Percentiles rank a stretch among this genome's conserved stretches.
Conservation (phyloP, 441 rosid species). For the Metrosideros polymorpha region DNA sequence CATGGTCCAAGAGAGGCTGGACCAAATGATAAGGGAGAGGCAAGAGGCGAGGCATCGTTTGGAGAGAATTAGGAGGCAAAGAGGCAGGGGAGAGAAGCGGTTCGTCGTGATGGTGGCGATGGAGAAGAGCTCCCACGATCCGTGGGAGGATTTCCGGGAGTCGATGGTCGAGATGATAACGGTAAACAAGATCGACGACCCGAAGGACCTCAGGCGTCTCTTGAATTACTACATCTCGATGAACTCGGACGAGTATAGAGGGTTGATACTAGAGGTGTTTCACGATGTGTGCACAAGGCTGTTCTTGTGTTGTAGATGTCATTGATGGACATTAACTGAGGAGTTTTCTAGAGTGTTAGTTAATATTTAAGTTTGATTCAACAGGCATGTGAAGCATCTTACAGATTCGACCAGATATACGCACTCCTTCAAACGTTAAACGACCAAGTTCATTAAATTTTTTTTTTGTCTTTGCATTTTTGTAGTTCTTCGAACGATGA, state of each 20-base stretch:
- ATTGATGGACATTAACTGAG: constrained; percentile 2
- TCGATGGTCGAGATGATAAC: constrained; percentile 83
- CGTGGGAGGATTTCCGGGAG: constrained; percentile 71
- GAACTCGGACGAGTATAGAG: constrained; percentile 50
- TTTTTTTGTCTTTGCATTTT: not conserved
- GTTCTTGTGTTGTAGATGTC: constrained; percentile 37
- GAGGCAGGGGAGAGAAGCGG: not conserved
- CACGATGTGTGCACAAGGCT: constrained; percentile 66
- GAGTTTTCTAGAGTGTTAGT: not conserved
- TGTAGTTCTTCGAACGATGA: not conserved
- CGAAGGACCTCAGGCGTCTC: constrained; percentile 62
- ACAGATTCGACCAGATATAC: not conserved
- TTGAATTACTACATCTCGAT: constrained; percentile 68
- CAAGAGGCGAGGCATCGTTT: constrained; percentile 28
- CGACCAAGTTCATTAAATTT: not conserved
- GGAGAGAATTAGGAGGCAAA: constrained; percentile 16
- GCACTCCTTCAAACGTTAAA: not conserved
- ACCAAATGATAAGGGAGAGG: constrained; percentile 69
- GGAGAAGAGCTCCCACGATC: constrained; percentile 76
- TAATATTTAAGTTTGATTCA: not conserved
- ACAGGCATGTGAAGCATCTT: not conserved
- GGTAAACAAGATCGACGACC: constrained; percentile 47
- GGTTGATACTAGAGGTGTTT: constrained; percentile 56
- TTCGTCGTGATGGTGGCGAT: constrained; percentile 73
- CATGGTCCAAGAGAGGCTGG: constrained; percentile 86